Conservation (phyloP, 192 early-diverging fungal species). For the Rhizoclosmatium sp. region DNA sequence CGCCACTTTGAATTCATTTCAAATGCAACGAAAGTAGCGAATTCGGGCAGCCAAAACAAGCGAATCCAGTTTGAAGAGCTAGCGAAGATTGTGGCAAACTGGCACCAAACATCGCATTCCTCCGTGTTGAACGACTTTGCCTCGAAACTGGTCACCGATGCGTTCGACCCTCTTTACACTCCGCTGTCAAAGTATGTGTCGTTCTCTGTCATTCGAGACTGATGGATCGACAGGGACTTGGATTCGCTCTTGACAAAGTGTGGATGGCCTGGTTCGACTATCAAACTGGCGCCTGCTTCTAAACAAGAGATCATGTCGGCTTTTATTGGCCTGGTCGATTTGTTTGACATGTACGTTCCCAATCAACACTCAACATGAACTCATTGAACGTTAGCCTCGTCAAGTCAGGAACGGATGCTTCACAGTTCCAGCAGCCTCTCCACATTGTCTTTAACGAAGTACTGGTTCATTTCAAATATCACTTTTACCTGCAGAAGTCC, state of each 20-base stretch:
- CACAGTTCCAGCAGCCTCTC: slow-evolving; percentile 2
- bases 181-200: not conserved
- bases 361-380: too few relatives aligned
- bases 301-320: too few relatives aligned
- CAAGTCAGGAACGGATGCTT: not conserved
- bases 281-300: too few relatives aligned
- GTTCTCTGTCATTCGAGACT: too few relatives aligned
- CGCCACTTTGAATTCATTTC: not conserved
- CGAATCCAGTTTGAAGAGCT: not conserved
- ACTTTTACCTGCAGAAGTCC: slow-evolving; percentile 1
- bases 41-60: not conserved
- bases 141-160: not conserved
- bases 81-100: not conserved
- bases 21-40: not conserved
- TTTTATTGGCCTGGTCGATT: too few relatives aligned
- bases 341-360: too few relatives aligned
- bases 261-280: not conserved
- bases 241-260: not conserved
- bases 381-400: too few relatives aligned
- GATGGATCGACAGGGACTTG: not conserved
- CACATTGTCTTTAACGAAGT: slow-evolving; percentile 14
- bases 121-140: not conserved
- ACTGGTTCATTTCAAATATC: slow-evolving; percentile 22
- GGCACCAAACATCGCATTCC: not conserved
- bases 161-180: not conserved